Conservation (phyloP, 345 rosid genomes). For the Rhodomyrtus tomentosa region DNA sequence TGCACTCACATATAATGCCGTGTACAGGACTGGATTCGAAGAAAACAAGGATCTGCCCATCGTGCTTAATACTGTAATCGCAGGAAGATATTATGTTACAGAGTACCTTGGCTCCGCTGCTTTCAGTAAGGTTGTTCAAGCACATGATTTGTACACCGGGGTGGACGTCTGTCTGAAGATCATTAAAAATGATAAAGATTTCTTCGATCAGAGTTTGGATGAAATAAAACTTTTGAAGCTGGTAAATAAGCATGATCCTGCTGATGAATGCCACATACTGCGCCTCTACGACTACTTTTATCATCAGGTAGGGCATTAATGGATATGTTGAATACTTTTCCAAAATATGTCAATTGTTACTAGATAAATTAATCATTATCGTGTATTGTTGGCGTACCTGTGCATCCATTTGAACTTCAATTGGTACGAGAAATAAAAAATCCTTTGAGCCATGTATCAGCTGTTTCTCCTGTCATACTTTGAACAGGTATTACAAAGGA, state of each 20-base stretch:
- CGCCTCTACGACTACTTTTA: constrained; percentile 97
- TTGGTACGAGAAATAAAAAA: neutral
- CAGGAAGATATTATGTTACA: constrained; percentile 77
- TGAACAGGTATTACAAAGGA: neutral
- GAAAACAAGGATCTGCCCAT: constrained; percentile 76
- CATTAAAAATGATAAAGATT: constrained; percentile 94
- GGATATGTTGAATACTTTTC: neutral
- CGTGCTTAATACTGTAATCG: constrained; percentile 55
- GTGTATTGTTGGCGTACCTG: neutral
- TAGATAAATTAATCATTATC: neutral
- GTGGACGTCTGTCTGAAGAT: constrained; percentile 86
- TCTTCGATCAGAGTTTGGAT: constrained; percentile 94
- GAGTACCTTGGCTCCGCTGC: constrained; percentile 97
- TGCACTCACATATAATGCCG: constrained; percentile 4
- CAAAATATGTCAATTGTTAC: neutral
- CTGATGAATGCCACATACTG: constrained; percentile 67
- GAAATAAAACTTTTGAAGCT: constrained; percentile 90
- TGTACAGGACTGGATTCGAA: constrained; percentile 92
- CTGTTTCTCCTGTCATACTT: neutral
- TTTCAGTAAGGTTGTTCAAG: constrained; percentile 89
- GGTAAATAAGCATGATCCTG: constrained; percentile 83
- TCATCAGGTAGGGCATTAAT: constrained; percentile 43
- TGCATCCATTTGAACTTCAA: neutral
- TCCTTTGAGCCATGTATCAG: neutral
- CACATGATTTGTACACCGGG: constrained; percentile 68